phyloP scores from a whole-genome alignment of 1,284 basidiomycete species.

The Neonothopanus nambi region DNA sequence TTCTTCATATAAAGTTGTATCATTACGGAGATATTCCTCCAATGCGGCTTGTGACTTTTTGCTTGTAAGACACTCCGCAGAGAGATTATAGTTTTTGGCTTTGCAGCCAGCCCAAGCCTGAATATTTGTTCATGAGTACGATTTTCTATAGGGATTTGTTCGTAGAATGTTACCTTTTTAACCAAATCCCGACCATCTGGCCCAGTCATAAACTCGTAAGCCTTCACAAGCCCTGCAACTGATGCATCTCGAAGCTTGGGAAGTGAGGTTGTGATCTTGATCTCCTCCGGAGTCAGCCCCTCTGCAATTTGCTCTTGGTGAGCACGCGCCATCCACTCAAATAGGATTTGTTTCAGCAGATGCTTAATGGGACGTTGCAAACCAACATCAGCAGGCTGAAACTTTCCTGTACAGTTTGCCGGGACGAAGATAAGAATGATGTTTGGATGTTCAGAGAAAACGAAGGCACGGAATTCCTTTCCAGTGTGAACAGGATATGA shows the following conservation, averaged over 20 bases:
- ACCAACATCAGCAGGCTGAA: constrained; percentile 21
- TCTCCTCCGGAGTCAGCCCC: constrained; percentile 16
- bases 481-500: constrained; percentile 28
- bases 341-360: constrained; percentile 21
- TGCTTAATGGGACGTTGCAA: constrained; percentile 23
- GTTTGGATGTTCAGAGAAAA: constrained; percentile 19
- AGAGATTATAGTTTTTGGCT: constrained; percentile 19
- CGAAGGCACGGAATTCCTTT: constrained; percentile 21
- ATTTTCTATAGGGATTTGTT: too few species aligned
- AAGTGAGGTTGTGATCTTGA: constrained; percentile 20
- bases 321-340: constrained; percentile 3
- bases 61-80: constrained; percentile 20
- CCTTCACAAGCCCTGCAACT: constrained; percentile 20
- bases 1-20: neutral
- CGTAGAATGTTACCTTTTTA: constrained; percentile 5
- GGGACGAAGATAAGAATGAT: constrained; percentile 27
- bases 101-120: constrained; percentile 18
- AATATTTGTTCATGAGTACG: too few species aligned
- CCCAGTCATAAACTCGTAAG: constrained; percentile 23
- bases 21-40: too few species aligned
- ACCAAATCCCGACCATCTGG: constrained; percentile 22
- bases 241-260: constrained; percentile 20
- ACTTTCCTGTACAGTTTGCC: constrained; percentile 21
- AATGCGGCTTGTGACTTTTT: neutral
- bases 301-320: constrained; percentile 13